Conservation (phyloP, 257 asterid species). For the Gardenia jasminoides region DNA sequence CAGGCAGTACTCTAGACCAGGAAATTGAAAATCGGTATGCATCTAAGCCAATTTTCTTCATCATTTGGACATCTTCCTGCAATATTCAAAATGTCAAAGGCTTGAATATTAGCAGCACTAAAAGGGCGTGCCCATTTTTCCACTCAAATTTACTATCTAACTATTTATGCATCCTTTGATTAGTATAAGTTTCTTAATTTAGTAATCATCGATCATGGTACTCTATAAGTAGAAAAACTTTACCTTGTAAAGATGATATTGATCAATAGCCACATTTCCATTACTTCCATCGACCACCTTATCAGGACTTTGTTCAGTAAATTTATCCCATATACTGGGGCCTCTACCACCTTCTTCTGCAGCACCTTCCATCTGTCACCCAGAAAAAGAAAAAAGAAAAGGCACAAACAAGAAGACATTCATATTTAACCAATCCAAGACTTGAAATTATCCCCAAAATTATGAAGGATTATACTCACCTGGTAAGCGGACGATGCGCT, state of each 20-base stretch:
- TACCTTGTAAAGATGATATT: slow-evolving; percentile 18
- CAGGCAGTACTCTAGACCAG: slow-evolving; percentile 27
- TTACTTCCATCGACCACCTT: slow-evolving; percentile 8
- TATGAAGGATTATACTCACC: neutral
- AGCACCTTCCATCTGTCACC: slow-evolving; percentile 16
- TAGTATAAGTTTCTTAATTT: too few relatives aligned
- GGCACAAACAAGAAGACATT: too few relatives aligned
- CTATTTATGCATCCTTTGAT: neutral
- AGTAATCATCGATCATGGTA: too few relatives aligned
- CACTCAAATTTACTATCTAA: too few relatives aligned
- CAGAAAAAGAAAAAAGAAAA: too few relatives aligned
- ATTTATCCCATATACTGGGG: slow-evolving; percentile 13
- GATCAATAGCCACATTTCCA: slow-evolving; percentile 8
- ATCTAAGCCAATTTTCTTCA: slow-evolving; percentile 27
- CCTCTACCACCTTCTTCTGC: neutral
- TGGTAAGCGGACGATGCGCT: slow-evolving; percentile 14
- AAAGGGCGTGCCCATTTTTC: too few relatives aligned
- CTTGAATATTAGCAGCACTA: too few relatives aligned
- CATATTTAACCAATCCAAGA: neutral
- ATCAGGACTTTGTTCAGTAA: slow-evolving; percentile 3
- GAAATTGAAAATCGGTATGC: slow-evolving; percentile 33
- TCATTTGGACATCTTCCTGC: slow-evolving; percentile 26
- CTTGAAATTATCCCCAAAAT: neutral
- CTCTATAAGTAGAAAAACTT: too few relatives aligned
- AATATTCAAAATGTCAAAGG: neutral